Evolutionary conservation across 306 rosid genomes (phyloP).

Genomic region (Adenanthera pavonina): DNA sequence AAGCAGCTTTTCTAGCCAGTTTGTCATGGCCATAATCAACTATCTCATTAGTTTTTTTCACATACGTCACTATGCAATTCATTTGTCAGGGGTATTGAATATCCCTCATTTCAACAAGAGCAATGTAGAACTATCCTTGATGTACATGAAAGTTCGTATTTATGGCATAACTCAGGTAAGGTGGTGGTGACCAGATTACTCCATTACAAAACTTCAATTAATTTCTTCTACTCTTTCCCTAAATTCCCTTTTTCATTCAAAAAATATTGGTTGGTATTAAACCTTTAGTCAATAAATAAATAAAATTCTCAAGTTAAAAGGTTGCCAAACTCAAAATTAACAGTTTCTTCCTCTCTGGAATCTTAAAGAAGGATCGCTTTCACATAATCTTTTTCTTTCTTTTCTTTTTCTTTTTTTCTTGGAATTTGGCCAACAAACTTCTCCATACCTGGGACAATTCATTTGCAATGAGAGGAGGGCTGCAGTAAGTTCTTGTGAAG

Average conservation of each 20-base stretch:
- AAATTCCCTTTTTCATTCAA: constrained; percentile 23
- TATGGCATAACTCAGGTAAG: constrained; percentile 12
- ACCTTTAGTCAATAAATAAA: neutral
- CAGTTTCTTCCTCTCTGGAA: neutral
- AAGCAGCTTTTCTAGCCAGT: neutral
- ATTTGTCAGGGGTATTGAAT: neutral
- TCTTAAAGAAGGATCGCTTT: constrained; percentile 18
- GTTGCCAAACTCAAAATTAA: constrained; percentile 6
- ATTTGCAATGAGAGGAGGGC: constrained; percentile 86
- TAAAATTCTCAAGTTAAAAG: constrained; percentile 1
- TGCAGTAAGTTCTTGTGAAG: constrained; percentile 83
- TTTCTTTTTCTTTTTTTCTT: no score
- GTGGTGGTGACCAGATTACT: constrained; percentile 4
- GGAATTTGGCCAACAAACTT: constrained; percentile 28
- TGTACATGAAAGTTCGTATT: neutral
- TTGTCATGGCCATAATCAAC: neutral
- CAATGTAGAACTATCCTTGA: neutral
- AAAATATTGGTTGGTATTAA: neutral
- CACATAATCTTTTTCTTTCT: neutral
- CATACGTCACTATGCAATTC: neutral
- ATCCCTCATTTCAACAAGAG: neutral
- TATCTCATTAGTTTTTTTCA: no score
- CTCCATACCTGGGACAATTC: constrained; percentile 82
- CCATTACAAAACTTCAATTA: constrained; percentile 4
- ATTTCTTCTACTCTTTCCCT: constrained; percentile 16